These are phyloP conservation scores for Gastrodia elata DNA, from an alignment of 106 monocot genomes.

Conservation along the genomic window DNA sequence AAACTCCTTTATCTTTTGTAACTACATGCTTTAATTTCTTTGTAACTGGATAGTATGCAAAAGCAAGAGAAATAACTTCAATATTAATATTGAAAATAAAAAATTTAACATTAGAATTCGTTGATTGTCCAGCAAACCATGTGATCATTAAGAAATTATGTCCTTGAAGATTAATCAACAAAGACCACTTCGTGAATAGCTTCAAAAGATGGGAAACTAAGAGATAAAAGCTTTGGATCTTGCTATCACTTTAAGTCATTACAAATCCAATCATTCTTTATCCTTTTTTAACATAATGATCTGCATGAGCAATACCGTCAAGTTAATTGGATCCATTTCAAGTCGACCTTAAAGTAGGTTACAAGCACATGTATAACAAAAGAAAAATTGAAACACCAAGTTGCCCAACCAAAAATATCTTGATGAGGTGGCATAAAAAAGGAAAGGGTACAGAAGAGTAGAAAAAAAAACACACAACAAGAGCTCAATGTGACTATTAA, in stretches of 20 bases:
- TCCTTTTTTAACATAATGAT: conserved; percentile 7
- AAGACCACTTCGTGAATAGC: conserved; percentile 7
- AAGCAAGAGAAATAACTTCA: conserved; percentile 13
- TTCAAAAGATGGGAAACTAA: conserved; percentile 11
- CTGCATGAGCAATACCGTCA: conserved; percentile 11
- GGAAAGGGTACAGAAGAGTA: no score
- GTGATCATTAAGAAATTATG: neutral
- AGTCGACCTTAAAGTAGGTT: neutral
- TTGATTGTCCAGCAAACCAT: conserved; percentile 7
- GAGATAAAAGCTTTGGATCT: neutral
- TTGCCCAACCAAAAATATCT: no score
- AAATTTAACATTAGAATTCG: neutral
- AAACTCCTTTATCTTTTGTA: conserved; percentile 10
- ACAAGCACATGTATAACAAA: conserved; percentile 1
- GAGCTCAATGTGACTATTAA: no score
- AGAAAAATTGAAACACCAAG: no score
- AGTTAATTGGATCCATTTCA: conserved; percentile 8
- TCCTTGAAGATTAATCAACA: neutral
- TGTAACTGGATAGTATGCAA: conserved; percentile 17
- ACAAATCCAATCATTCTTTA: conserved; percentile 14
- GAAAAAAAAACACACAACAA: no score
- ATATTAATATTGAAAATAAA: conserved; percentile 3
- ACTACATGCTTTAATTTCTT: conserved; percentile 15
- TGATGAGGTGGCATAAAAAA: no score
- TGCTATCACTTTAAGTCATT: conserved; percentile 11